Evolutionary conservation across 2,329 filamentous ascomycete genomes (phyloP).

Genomic region (Neofusicoccum laricinum): DNA sequence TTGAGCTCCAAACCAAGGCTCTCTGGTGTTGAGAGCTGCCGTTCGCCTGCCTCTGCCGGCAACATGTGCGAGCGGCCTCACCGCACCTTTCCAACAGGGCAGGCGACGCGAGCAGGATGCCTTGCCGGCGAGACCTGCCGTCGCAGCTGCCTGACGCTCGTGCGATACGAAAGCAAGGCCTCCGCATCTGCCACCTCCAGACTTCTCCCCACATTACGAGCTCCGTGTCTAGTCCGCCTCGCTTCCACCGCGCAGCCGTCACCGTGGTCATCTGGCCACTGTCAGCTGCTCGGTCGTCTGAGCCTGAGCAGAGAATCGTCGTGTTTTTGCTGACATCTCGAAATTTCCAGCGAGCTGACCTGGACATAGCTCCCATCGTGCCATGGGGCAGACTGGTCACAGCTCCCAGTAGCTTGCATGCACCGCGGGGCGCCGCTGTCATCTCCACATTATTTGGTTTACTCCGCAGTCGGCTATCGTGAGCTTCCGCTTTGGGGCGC

Average conservation of each 20-base stretch:
- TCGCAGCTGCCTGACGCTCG: background rate
- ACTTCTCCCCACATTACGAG: background rate
- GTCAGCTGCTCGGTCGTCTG: background rate
- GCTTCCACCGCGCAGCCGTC: background rate
- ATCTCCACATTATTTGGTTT: conserved; percentile 11
- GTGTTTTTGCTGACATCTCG: background rate
- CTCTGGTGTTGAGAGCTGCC: background rate
- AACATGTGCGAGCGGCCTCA: background rate
- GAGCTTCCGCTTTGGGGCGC: conserved; percentile 8
- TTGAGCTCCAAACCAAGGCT: background rate
- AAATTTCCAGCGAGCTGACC: background rate
- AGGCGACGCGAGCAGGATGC: conserved; percentile 3
- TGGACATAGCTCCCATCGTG: conserved; percentile 1
- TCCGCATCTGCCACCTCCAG: background rate
- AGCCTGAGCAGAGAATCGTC: background rate
- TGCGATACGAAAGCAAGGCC: conserved; percentile 7
- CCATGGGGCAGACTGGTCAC: conserved; percentile 1
- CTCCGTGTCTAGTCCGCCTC: background rate
- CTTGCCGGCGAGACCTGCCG: conserved; percentile 5
- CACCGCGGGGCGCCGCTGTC: background rate
- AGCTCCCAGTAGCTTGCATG: background rate
- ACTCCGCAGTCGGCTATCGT: conserved; percentile 12
- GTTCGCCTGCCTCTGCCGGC: background rate
- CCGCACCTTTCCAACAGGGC: background rate
- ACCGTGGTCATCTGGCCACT: background rate